A percentile compares a stretch with the other conserved stretches of the same genome.
These are phyloP conservation scores for Cladophialophora psammophila DNA, from an alignment of 2,329 filamentous ascomycete species.

Conservation along the genomic window DNA sequence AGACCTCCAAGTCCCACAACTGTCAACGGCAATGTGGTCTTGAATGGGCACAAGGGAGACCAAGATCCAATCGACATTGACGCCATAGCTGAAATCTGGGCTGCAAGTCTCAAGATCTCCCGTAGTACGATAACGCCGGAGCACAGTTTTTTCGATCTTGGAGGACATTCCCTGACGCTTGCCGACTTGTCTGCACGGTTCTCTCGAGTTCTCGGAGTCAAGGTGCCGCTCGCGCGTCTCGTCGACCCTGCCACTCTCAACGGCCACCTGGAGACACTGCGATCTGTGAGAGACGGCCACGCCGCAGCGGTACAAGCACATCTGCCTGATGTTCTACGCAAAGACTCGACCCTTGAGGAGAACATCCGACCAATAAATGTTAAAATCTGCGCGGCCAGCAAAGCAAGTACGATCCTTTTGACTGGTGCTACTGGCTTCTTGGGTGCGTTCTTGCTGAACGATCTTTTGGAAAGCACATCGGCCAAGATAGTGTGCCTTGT, in stretches of 20 bases:
- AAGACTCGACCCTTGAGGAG: slow-evolving; percentile 71
- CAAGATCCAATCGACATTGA: slow-evolving; percentile 72
- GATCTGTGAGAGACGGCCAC: slow-evolving; percentile 73
- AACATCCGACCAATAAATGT: slow-evolving; percentile 69
- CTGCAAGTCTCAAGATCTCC: slow-evolving; percentile 71
- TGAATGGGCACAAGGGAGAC: slow-evolving; percentile 54
- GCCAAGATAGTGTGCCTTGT: slow-evolving; percentile 77
- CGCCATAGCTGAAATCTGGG: slow-evolving; percentile 75
- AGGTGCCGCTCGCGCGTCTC: slow-evolving; percentile 73
- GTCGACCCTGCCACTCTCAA: slow-evolving; percentile 75
- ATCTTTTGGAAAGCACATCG: slow-evolving; percentile 71
- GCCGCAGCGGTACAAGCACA: slow-evolving; percentile 78
- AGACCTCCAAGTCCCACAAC: slow-evolving; percentile 64
- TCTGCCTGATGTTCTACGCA: slow-evolving; percentile 71
- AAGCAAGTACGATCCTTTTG: slow-evolving; percentile 73
- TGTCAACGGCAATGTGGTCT: slow-evolving; percentile 40
- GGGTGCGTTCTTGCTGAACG: slow-evolving; percentile 75
- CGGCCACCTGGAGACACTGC: slow-evolving; percentile 75
- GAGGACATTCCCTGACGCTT: slow-evolving; percentile 79
- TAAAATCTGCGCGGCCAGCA: slow-evolving; percentile 65
- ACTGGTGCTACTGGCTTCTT: slow-evolving; percentile 80
- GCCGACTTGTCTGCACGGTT: slow-evolving; percentile 77
- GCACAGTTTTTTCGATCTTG: slow-evolving; percentile 82
- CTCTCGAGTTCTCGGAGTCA: slow-evolving; percentile 74
- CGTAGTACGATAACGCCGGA: slow-evolving; percentile 68